Percentiles rank a stretch among this genome's conserved stretches.
Conservation (phyloP, 2,329 filamentous ascomycete genomes). For the Fusarium drepaniforme region DNA sequence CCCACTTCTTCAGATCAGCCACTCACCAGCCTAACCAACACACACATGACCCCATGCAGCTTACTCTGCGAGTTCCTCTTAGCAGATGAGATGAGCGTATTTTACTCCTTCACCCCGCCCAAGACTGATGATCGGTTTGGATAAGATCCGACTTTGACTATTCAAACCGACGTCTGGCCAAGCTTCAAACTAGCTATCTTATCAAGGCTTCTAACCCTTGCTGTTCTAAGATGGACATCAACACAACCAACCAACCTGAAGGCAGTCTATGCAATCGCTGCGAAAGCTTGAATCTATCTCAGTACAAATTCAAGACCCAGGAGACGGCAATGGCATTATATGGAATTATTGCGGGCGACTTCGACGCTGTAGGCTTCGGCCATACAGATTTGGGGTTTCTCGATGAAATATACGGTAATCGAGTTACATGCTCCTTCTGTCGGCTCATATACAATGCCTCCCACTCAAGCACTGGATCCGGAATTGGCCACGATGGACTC, state of each 20-base stretch:
- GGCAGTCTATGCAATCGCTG: background rate
- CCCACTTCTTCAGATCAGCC: background rate
- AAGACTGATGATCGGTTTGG: background rate
- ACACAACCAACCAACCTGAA: background rate
- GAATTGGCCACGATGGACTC: background rate
- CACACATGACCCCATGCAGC: background rate
- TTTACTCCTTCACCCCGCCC: background rate
- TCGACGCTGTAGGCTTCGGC: background rate
- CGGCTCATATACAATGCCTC: background rate
- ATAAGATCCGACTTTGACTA: background rate
- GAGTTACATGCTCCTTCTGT: background rate
- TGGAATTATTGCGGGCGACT: background rate
- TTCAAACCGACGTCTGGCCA: background rate
- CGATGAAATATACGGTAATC: background rate
- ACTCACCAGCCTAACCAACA: background rate
- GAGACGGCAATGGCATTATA: background rate
- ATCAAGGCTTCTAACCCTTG: background rate
- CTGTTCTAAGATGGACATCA: background rate
- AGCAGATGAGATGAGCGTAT: background rate
- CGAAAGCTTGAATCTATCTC: background rate
- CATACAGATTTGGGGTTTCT: background rate
- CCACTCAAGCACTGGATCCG: background rate
- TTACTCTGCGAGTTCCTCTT: background rate
- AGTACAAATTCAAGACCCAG: background rate
- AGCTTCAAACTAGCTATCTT: accelerated